Conservation (phyloP, 192 early-diverging fungal species). For the Chytriomyces confervae region DNA sequence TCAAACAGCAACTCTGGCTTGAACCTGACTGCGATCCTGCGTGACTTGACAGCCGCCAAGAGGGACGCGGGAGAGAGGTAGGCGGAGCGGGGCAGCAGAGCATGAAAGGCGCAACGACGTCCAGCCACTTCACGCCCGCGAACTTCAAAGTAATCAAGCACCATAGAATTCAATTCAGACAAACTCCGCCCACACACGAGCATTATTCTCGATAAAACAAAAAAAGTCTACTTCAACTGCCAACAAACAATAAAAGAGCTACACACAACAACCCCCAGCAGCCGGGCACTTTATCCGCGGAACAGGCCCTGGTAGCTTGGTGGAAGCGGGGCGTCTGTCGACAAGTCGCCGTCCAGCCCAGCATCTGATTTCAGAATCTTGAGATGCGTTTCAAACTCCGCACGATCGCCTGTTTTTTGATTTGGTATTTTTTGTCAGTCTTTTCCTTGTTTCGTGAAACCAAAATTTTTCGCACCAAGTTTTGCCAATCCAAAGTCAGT, state of each 20-base stretch:
- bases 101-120: too few relatives aligned
- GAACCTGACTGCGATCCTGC: too few relatives aligned
- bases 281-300: background rate
- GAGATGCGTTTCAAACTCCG: background rate
- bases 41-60: too few relatives aligned
- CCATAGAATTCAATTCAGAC: background rate
- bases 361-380: background rate
- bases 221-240: background rate
- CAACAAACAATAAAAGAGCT: background rate
- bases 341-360: background rate
- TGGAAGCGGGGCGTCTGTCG: background rate
- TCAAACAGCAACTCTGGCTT: too few relatives aligned
- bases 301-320: background rate
- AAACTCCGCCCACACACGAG: background rate
- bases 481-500: background rate
- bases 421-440: too few relatives aligned
- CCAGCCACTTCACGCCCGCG: background rate
- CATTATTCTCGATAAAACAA: background rate
- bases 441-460: too few relatives aligned
- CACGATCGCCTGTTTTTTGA: background rate
- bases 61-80: too few relatives aligned
- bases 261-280: background rate
- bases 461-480: background rate
- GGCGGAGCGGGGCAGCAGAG: too few relatives aligned
- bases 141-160: background rate